These are phyloP conservation scores for Rhizopogon parksii DNA, from an alignment of 1,284 basidiomycete species.

Conservation along the genomic window DNA sequence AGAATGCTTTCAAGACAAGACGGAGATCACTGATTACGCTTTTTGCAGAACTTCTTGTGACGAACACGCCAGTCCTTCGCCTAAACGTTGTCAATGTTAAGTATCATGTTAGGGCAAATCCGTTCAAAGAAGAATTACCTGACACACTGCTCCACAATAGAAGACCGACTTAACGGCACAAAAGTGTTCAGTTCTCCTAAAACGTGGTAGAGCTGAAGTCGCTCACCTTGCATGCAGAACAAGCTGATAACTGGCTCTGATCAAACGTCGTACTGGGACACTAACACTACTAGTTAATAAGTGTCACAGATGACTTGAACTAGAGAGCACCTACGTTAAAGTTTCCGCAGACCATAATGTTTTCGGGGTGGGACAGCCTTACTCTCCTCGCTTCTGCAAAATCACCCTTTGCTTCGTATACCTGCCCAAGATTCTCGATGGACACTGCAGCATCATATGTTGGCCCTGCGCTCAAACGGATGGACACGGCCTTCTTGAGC, in stretches of 20 bases:
- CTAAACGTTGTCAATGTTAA: neutral
- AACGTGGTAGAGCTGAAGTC: no score
- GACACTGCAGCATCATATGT: conserved; percentile 28
- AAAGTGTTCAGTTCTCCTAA: no score
- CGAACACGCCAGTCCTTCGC: conserved; percentile 1
- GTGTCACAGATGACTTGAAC: neutral
- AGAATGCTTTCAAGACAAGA: neutral
- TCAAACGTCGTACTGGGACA: conserved; percentile 12
- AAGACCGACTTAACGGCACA: neutral
- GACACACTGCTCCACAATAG: conserved; percentile 2
- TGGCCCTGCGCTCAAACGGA: conserved; percentile 18
- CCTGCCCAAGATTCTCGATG: conserved; percentile 29
- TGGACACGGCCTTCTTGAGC: conserved; percentile 23
- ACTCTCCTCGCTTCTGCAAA: conserved; percentile 23
- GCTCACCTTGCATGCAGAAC: conserved; percentile 3
- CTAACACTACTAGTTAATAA: conserved; percentile 8
- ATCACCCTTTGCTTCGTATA: conserved; percentile 29
- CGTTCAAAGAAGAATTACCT: neutral
- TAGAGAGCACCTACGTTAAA: conserved; percentile 13
- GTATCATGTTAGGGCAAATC: neutral
- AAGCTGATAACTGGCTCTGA: conserved; percentile 1
- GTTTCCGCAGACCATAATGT: conserved; percentile 27
- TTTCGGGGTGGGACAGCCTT: conserved; percentile 17
- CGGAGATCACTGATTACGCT: neutral
- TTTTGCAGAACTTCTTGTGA: conserved; percentile 5